Percentiles rank a stretch among this genome's conserved stretches.
These are phyloP conservation scores for Dictyostelium citrinum DNA, from an alignment of 78 protist genomes.

Conservation along the genomic window DNA sequence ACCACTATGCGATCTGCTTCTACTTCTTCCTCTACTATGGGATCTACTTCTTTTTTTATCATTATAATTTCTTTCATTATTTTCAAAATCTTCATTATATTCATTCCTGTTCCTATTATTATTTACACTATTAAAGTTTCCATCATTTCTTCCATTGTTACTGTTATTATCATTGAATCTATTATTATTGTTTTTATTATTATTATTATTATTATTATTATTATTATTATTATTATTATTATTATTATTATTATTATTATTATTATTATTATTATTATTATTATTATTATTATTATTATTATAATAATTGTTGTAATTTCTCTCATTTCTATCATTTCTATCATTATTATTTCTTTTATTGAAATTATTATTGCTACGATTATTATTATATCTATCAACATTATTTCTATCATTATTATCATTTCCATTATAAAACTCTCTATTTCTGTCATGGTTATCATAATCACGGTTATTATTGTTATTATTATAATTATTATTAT, in stretches of 20 bases:
- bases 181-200: not conserved
- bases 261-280: not conserved
- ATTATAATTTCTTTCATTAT: not conserved
- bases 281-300: not conserved
- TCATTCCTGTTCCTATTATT: not conserved
- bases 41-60: not conserved
- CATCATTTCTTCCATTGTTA: not conserved
- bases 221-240: not conserved
- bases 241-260: not conserved
- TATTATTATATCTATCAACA: too few relatives aligned
- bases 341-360: not conserved
- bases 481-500: constrained; percentile 4
- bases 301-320: not conserved
- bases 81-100: not conserved
- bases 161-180: not conserved
- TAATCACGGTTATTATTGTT: not conserved
- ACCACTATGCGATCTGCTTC: not conserved
- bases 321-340: not conserved
- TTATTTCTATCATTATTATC: not conserved
- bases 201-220: not conserved
- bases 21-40: not conserved
- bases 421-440: not conserved
- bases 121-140: too few relatives aligned
- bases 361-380: not conserved
- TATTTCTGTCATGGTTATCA: not conserved